Base-by-base conservation (phyloP, 1,139 yeast species). In the Groenewaldozyma sp. region DNA sequence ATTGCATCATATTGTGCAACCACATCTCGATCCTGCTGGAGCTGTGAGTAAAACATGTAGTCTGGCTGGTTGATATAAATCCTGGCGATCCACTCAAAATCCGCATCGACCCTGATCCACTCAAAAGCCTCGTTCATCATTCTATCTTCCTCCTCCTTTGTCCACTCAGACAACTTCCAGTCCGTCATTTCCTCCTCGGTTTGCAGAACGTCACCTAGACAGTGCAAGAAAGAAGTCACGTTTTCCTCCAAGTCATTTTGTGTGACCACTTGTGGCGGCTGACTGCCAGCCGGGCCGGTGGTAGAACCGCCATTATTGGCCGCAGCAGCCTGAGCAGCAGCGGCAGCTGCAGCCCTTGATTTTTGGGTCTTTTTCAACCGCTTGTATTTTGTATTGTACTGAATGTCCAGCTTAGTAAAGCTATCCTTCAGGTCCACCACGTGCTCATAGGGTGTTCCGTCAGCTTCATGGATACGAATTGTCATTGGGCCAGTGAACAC, bases 381-480 rank as follows among this genome's bases (percentile, higher is more conserved):
- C 57, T 78, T 78, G 54, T 80, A 86, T 58, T 87, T 91, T 11
- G 97, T 86, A 57, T 93, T 91, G 62, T 91, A 91, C 54, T 86
- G 97, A 35, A 93, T 86, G 55, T 93, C 98, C 37, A 93, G 68
- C 53, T 84, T 87, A 0, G 95, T 84, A 49, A 78, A 77, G 2
- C 77, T 74, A 43, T 88, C 97, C 53, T 86, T 84, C 41, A 93
- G 67, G 49, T 87, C 94, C 18, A 93, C 95, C 36, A 93, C 91
- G 58, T 93, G 99, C 55, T 93, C 99, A 55, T 93, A 91, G 0
- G 99, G 98, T 0, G 97, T 86, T n/a, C 98, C 98, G 60, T 93
- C 98, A 0, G 96, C 94, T 58, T 93, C 99, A 57, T 93, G 98
- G 33, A 93, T 88, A 54, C 98, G 70, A 31, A 93, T 83, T 0